Base-by-base conservation (phyloP, 192 early-diverging fungal species). In the Dissophora ornata region DNA sequence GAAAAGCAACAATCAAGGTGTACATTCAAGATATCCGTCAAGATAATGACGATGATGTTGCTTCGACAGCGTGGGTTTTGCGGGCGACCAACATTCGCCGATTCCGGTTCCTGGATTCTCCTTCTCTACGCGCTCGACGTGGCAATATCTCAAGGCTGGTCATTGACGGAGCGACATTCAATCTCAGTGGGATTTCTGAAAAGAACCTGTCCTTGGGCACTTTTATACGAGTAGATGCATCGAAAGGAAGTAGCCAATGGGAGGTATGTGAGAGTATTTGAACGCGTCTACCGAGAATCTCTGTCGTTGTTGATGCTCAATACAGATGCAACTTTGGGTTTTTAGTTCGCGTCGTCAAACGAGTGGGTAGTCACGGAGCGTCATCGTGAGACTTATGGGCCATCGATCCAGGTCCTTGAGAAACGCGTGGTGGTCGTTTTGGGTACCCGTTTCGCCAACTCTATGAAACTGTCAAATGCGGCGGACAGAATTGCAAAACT, bases 381-480 rank as follows among this genome's bases (percentile, higher is more conserved):
- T 15, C 78, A 89, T 68, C 81, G 82, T 28, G 79, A 79, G 24
- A 90, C 86, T 8, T 90, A 93, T 70, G 92, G 92, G 8, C 91
- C 92, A 8, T 83, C 84, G 12, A 75, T 75, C 25, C 71, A 75
- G n/a, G 13, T 75, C 21, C 28, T 75, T 21, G 71, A 75, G 16
- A 67, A 66, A 24, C 53, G 51, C 0, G 49, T 67, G 2, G 49
- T 75, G 6, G 29, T 75, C 30, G 52, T 75, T 16, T 1, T 75
- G 0, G 71, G 71, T 18, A 67, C 62, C 18, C 24, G 82, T 48
- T 40, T 12, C 48, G 3, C 15, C 29, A 30, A 25, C 38, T 22
- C 12, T 22, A 30, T 5, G 50, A n/a, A 36, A 29, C 40, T 49
- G 32, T 7, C 38, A 11, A 28, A 25, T 12, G 32, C 46, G 26